Conservation (phyloP, 1,139 yeast genomes). For the Entelexis paramagnoliae region DNA sequence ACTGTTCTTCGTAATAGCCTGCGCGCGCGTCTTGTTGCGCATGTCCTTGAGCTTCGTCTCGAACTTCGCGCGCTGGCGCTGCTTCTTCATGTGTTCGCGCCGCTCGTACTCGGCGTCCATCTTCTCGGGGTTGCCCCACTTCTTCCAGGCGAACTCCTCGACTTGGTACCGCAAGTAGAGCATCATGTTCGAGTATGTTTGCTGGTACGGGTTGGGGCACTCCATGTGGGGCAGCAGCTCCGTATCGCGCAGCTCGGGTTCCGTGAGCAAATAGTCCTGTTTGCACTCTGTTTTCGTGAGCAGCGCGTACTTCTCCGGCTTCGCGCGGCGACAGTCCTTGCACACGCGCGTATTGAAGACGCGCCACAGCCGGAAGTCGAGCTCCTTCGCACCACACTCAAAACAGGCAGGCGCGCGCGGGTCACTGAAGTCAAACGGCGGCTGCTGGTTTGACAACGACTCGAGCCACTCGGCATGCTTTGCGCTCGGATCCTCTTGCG, state of each 20-base stretch:
- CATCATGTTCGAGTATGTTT: slow-evolving; percentile 84
- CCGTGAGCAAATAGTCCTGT: slow-evolving; percentile 85
- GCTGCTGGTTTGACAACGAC: slow-evolving; percentile 36
- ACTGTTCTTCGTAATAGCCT: slow-evolving; percentile 55
- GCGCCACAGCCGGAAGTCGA: slow-evolving; percentile 61
- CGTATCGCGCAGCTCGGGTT: slow-evolving; percentile 74
- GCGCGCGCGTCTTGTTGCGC: slow-evolving; percentile 87
- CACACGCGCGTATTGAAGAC: slow-evolving; percentile 68
- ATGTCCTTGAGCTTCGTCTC: slow-evolving; percentile 66
- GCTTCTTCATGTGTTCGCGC: slow-evolving; percentile 60
- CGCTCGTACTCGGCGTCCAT: slow-evolving; percentile 87
- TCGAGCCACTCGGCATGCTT: slow-evolving; percentile 71
- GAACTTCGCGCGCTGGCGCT: slow-evolving; percentile 69
- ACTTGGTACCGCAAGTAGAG: slow-evolving; percentile 79
- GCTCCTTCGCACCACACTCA: slow-evolving; percentile 66
- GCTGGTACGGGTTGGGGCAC: slow-evolving; percentile 90
- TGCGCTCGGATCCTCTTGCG: slow-evolving; percentile 34
- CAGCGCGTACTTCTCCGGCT: slow-evolving; percentile 80
- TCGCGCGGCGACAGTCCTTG: slow-evolving; percentile 55
- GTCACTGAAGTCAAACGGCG: slow-evolving; percentile 35
- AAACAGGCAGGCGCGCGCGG: slow-evolving; percentile 63
- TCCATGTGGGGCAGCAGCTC: slow-evolving; percentile 64
- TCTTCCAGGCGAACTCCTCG: slow-evolving; percentile 81
- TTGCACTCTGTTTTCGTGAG: slow-evolving; percentile 92
- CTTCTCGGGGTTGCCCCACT: slow-evolving; percentile 89